A percentile compares a stretch with the other conserved stretches of the same genome.
Evolutionary conservation across 164 flowering plant species (phyloP).

Genomic region (Liquidambar formosana): DNA sequence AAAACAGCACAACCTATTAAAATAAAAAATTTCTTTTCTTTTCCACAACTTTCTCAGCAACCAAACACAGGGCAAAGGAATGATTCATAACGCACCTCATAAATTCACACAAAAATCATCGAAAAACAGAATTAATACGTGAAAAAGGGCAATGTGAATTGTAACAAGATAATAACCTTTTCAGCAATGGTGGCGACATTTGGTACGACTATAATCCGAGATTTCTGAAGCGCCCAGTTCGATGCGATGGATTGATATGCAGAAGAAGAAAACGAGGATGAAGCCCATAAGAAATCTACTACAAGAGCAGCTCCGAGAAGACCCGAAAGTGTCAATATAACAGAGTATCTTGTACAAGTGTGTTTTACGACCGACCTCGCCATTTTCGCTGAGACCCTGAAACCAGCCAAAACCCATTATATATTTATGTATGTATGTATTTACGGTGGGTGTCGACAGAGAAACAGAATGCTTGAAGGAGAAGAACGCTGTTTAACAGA

Average conservation of each 20-base stretch:
- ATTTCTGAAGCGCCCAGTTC: slow-evolving; percentile 21
- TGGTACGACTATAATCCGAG: slow-evolving; percentile 10
- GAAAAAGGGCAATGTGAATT: background rate
- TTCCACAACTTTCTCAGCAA: background rate
- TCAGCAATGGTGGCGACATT: background rate
- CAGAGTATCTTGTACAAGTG: slow-evolving; percentile 13
- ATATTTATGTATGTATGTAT: no score
- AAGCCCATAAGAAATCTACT: slow-evolving; percentile 52
- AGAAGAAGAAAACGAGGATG: slow-evolving; percentile 39
- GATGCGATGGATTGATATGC: slow-evolving; percentile 18
- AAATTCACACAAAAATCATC: background rate
- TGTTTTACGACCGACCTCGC: slow-evolving; percentile 28
- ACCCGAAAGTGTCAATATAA: slow-evolving; percentile 22
- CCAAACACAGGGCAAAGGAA: background rate
- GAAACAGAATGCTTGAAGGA: no score
- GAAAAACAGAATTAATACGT: background rate
- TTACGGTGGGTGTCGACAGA: background rate
- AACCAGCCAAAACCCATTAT: background rate
- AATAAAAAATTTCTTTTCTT: background rate
- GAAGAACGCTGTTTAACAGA: background rate
- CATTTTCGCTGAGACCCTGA: slow-evolving; percentile 15
- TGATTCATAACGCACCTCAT: background rate
- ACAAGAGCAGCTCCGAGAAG: slow-evolving; percentile 45
- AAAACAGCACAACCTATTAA: no score
- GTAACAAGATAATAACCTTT: slow-evolving; percentile 6